These are phyloP conservation scores for Lipomyces spencermartinsiae DNA, from an alignment of 805 yeast species.

Conservation along the genomic window DNA sequence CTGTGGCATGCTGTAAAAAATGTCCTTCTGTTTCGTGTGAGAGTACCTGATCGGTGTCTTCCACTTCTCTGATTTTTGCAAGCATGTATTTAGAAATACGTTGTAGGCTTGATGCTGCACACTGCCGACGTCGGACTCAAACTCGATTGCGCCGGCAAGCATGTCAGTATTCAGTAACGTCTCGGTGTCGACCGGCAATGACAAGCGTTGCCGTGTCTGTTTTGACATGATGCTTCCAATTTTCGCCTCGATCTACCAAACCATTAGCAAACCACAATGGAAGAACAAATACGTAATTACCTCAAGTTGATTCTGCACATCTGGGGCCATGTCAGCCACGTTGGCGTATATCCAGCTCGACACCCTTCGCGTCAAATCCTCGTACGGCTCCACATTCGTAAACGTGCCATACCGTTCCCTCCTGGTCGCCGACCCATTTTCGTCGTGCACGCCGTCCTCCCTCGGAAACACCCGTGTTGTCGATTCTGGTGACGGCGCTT, in stretches of 20 bases:
- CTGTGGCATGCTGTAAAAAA: constrained; percentile 8
- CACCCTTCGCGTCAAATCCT: constrained; percentile 74
- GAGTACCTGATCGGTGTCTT: constrained; percentile 15
- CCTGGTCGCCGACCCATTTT: background rate
- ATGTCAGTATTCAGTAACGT: constrained; percentile 33
- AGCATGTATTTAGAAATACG: constrained; percentile 20
- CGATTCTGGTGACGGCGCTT: constrained; percentile 5
- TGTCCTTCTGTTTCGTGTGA: constrained; percentile 13
- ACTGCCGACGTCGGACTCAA: constrained; percentile 33
- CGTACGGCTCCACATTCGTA: constrained; percentile 74
- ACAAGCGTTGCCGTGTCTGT: constrained; percentile 26
- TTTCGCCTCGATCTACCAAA: constrained; percentile 45
- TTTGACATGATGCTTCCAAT: constrained; percentile 28
- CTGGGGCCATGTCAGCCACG: constrained; percentile 51
- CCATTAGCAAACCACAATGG: constrained; percentile 37
- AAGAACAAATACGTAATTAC: background rate
- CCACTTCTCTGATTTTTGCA: constrained; percentile 15
- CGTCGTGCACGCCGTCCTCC: constrained; percentile 14
- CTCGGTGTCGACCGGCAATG: constrained; percentile 36
- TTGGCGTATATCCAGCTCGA: constrained; percentile 88
- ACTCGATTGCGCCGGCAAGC: constrained; percentile 30
- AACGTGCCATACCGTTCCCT: constrained; percentile 50
- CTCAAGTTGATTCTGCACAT: constrained; percentile 26
- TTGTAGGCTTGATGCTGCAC: constrained; percentile 29
- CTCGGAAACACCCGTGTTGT: background rate